Evolutionary conservation across 2,329 filamentous ascomycete species (phyloP), one percentile per base, ranked within the genome.

Genomic region (Aspergillus sp.): DNA sequence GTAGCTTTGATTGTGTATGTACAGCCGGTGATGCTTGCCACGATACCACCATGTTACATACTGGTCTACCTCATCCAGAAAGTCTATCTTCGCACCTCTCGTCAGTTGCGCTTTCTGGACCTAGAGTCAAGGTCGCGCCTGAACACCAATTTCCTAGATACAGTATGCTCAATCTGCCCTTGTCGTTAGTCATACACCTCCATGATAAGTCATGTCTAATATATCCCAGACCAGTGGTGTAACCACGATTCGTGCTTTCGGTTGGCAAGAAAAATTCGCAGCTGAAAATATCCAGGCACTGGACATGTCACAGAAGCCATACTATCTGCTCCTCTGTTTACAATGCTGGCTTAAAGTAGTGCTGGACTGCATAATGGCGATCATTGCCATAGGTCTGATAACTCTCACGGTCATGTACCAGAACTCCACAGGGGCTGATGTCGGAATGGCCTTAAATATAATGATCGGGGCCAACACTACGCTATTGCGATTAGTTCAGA

Each of bases 381-480:
- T 25, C 0, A 10, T 54, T 4, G 51, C 23, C 1, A 21, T 54
- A 25, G 13, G 23, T 13, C 13, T 54, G 10, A 54, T 54, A 21
- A 11, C 13, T 1, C 21, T 54, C 5, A 41, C 32, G 8, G 51
- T 42, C 17, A 3, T 19, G 15, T 39, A 27, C 13, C 17, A 11
- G 13, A 27, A 13, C 8, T 41, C 21, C 15, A 39, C 51, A 1
- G 32, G 32, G 11, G 78, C 76, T 19, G 75, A 75, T 27, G 72
- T 82, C 7, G 82, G 81, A 55, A 68, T 83, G 10, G 78, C 80
- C 0, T 64, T 84, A 8, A 68, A 80, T 23, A 79, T 79, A 52
- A 74, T 83, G n/a, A 73, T 83, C 23, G 67, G 73, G 2, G 80
- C 83, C 61, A 81, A 77, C 25, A 70, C 76, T 36, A 74, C 73